These are phyloP conservation scores for Niveomyces coronatus DNA, from an alignment of 2,329 filamentous ascomycete genomes.

Conservation along the genomic window DNA sequence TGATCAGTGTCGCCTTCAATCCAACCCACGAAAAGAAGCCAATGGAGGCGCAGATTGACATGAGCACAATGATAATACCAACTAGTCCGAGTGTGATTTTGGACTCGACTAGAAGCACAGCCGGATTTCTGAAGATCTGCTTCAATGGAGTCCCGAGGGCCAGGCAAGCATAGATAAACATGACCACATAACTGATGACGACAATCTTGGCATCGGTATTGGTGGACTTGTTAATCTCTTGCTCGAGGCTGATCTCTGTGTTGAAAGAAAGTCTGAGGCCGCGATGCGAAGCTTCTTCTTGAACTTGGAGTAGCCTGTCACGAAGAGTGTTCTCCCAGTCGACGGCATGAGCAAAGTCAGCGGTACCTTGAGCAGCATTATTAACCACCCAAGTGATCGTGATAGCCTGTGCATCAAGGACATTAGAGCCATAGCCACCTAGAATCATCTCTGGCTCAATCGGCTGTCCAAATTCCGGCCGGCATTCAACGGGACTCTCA, in stretches of 20 bases:
- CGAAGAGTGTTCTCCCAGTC: constrained; percentile 83
- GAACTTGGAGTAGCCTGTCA: constrained; percentile 62
- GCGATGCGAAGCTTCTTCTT: constrained; percentile 65
- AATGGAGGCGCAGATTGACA: constrained; percentile 94
- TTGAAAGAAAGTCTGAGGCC: constrained; percentile 87
- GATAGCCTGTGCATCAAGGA: constrained; percentile 66
- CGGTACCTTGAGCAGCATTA: constrained; percentile 67
- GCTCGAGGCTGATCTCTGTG: constrained; percentile 87
- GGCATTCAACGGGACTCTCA: constrained; percentile 69
- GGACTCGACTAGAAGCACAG: constrained; percentile 80
- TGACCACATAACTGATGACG: constrained; percentile 92
- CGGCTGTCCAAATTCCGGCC: constrained; percentile 82
- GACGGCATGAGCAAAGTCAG: constrained; percentile 62
- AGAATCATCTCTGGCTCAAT: constrained; percentile 77
- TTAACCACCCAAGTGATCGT: constrained; percentile 92
- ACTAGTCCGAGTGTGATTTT: constrained; percentile 94
- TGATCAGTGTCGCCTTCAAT: constrained; percentile 92
- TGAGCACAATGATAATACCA: constrained; percentile 89
- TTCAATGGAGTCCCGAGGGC: constrained; percentile 78
- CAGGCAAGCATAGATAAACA: constrained; percentile 95
- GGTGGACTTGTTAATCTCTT: constrained; percentile 94
- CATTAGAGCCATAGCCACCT: constrained; percentile 63
- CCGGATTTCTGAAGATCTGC: constrained; percentile 71
- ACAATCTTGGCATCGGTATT: constrained; percentile 98
- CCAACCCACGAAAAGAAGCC: constrained; percentile 87